Conservation (phyloP, 169 alveolate genomes). For the Plasmodium yoelii region DNA sequence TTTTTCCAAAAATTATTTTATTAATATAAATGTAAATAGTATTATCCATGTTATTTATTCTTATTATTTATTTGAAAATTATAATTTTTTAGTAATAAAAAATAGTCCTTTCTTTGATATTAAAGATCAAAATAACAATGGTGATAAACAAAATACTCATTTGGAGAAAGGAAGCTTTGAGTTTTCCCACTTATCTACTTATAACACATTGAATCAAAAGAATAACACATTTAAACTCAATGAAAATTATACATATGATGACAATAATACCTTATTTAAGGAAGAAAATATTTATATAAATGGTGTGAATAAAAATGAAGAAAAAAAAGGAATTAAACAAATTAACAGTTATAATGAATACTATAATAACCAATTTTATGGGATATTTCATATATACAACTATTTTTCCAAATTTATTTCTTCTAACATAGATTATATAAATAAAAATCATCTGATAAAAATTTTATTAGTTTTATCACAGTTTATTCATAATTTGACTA, state of each 20-base stretch:
- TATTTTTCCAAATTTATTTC: conserved; percentile 28
- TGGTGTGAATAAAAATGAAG: background rate
- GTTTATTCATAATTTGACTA: conserved; percentile 17
- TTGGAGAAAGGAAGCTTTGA: background rate
- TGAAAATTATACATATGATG: too few relatives aligned
- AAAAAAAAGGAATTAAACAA: background rate
- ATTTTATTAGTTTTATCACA: conserved; percentile 58
- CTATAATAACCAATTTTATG: conserved; percentile 28
- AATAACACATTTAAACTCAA: too few relatives aligned
- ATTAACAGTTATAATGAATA: conserved; percentile 11
- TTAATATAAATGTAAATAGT: conserved; percentile 59
- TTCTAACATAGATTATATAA: conserved; percentile 50
- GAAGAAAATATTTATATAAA: background rate
- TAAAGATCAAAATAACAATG: background rate
- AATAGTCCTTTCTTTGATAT: background rate
- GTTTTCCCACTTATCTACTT: too few relatives aligned
- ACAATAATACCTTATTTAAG: background rate
- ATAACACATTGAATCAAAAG: too few relatives aligned
- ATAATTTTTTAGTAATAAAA: conserved; percentile 21
- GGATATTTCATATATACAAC: conserved; percentile 59
- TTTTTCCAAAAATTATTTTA: conserved; percentile 39
- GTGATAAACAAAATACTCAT: background rate
- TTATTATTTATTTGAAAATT: conserved; percentile 43
- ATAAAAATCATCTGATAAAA: conserved; percentile 66
- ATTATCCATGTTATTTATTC: conserved; percentile 65